Conservation (phyloP, 176 grass and related monocot genomes). For the Oryza punctata region DNA sequence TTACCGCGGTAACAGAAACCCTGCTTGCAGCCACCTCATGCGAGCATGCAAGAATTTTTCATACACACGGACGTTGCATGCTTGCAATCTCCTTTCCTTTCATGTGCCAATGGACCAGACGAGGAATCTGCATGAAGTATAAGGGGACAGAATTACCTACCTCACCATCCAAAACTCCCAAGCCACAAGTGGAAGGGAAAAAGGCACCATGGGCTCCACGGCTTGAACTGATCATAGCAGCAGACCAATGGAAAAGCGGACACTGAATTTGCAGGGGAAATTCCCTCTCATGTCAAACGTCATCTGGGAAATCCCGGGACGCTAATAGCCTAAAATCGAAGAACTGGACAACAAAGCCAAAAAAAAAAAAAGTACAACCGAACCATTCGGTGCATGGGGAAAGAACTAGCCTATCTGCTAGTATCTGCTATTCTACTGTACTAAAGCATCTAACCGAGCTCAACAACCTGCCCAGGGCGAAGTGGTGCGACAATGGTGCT, state of each 20-base stretch:
- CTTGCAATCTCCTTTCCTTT: background rate
- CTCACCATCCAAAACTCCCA: background rate
- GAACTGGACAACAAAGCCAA: background rate
- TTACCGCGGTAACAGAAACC: too few relatives aligned
- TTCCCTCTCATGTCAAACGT: background rate
- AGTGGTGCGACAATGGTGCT: background rate
- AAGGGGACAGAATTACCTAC: too few relatives aligned
- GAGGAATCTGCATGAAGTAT: background rate
- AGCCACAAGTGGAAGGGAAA: background rate
- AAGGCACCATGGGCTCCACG: background rate
- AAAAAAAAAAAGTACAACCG: background rate
- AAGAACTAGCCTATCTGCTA: background rate
- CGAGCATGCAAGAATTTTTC: slow-evolving; percentile 4
- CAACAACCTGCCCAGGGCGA: background rate
- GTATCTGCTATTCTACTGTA: slow-evolving; percentile 6
- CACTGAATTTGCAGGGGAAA: background rate
- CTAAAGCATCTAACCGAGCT: slow-evolving; percentile 1
- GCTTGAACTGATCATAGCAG: too few relatives aligned
- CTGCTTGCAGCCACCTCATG: background rate
- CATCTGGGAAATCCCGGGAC: background rate
- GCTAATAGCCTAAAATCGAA: background rate
- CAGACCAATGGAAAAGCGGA: background rate
- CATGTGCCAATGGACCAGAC: background rate
- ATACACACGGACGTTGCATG: background rate
- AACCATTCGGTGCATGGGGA: background rate